Base-by-base conservation (phyloP, 805 yeast species). In the Maudiozyma bulderi region DNA sequence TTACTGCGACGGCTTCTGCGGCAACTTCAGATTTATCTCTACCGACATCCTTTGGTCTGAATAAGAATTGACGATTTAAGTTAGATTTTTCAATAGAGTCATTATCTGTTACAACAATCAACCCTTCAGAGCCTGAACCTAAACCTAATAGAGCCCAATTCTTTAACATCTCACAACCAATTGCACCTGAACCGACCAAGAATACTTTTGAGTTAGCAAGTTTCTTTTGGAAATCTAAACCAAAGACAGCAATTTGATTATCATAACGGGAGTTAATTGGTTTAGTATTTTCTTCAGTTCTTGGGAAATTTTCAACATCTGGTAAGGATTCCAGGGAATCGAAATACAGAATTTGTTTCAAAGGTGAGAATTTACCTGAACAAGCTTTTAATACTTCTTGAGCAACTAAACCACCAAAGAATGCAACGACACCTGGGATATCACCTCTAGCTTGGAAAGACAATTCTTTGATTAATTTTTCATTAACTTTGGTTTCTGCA, bases 161-260 rank as follows among this genome's bases (percentile, higher is more conserved):
- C 70, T 93, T 93, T 61, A 93, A 75, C 90, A 93, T 91, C 71
- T 93, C 99, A 73, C 99, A 93, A 39, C 99, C 99, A 73, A 93
- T 93, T 15, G 99, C 99, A 65, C 99, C 99, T 1, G 97, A 76
- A 43, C 99, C 99, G 40, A 93, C 99, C 56, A 93, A 73, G 67
- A 93, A 91, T 3, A 90, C 88, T 61, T 80, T 84, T 54, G 85
- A 71, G 66, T 90, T 87, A 38, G 86, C 79, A 50, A 93, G 70
- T 42, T 71, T 72, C 60, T 84, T 80, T 63, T 88, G 91, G 69
- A 79, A 87, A 41, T 78, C 79, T 45, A 77, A 63, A 51, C 99
- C 99, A 58, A 89, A 89, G 1, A 91, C 96, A 2, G 98, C 97
- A 61, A 89, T 86, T 72, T 89, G 96, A n/a, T 81, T 80, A 67